A percentile compares a stretch with the other conserved stretches of the same genome.
phyloP scores from a whole-genome alignment of 2,329 filamentous ascomycete species.

The Ophiostoma piceae region DNA sequence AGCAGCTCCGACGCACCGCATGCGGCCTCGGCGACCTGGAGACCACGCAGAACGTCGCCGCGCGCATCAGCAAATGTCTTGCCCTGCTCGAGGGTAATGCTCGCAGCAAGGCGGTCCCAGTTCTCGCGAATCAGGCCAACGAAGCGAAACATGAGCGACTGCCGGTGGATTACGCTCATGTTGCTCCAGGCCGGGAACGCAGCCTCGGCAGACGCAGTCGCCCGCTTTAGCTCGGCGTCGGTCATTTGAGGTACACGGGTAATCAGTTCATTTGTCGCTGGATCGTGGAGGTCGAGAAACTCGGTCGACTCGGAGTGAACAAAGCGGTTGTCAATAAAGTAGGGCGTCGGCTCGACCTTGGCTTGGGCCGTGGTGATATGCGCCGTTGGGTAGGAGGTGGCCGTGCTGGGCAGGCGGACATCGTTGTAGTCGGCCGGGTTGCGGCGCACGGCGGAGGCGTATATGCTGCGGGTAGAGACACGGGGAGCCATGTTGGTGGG shows the following conservation, averaged over 20 bases:
- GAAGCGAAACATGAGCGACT: constrained; percentile 86
- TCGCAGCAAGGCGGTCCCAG: constrained; percentile 78
- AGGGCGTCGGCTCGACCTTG: constrained; percentile 65
- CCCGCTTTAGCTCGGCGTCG: constrained; percentile 67
- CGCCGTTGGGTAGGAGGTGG: constrained; percentile 60
- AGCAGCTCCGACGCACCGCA: constrained; percentile 75
- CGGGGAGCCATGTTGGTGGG: background rate
- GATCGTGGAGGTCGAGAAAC: constrained; percentile 77
- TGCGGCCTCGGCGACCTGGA: constrained; percentile 80
- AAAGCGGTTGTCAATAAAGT: constrained; percentile 79
- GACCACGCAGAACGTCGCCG: constrained; percentile 73
- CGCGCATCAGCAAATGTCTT: constrained; percentile 81
- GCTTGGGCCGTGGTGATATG: constrained; percentile 60
- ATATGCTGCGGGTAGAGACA: constrained; percentile 46
- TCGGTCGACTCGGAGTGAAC: constrained; percentile 60
- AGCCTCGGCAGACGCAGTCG: constrained; percentile 68
- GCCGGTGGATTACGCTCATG: constrained; percentile 66
- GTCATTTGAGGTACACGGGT: constrained; percentile 80
- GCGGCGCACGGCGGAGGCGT: constrained; percentile 53
- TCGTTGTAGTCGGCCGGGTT: constrained; percentile 43
- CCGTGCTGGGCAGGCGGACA: constrained; percentile 45
- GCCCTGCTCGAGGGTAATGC: constrained; percentile 82
- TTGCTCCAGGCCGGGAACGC: constrained; percentile 70
- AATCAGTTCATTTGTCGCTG: constrained; percentile 79
- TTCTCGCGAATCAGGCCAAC: constrained; percentile 74